Evolutionary conservation across 352 stramenopile genomes (phyloP), one percentile per base, ranked within the genome.

Genomic region (Phytophthora sp.): DNA sequence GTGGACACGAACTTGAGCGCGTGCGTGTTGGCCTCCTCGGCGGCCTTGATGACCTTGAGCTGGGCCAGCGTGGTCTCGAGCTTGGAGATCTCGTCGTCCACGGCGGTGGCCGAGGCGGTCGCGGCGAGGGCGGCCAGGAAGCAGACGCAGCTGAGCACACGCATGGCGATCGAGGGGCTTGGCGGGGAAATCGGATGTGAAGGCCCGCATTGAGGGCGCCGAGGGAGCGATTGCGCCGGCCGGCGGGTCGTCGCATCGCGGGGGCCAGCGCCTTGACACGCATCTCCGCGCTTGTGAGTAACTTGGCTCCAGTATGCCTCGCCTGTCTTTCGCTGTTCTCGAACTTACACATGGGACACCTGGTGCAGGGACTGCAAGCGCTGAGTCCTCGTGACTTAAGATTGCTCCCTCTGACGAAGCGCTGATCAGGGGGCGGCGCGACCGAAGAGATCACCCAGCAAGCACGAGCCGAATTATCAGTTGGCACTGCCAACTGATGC

Each of bases 61-160:
- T 62, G 5, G 43, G 32, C 51, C 24, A 68, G 26, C 15, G 66
- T 68, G 10, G 28, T 4, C 42, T 75, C 41, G 11, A 75, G 41
- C 52, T 66, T 67, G 42, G 21, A 18, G 39, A 73, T 70, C 54
- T 74, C 45, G 17, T 76, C 45, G 35, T 76, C 52, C 45, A 68
- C 45, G 35, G 31, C 15, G n/a, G 51, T 28, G 34, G 62, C 52
- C 27, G 54, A 64, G 23, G 46, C 39, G 34, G 62, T 27, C 30
- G 45, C 39, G 39, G 48, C 55, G 41, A 72, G 52, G 32, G 55
- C 55, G 20, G 48, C 46, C 13, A 69, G 15, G 17, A 72, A 39
- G 55, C 65, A 43, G 35, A 69, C 51, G 21, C 39, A 57, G 32
- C 49, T 62, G 31, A 69, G 39, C 23, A 72, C 62, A 62, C 57